These are phyloP conservation scores for Trametes hirsuta DNA, from an alignment of 1,284 basidiomycete genomes.

Conservation along the genomic window DNA sequence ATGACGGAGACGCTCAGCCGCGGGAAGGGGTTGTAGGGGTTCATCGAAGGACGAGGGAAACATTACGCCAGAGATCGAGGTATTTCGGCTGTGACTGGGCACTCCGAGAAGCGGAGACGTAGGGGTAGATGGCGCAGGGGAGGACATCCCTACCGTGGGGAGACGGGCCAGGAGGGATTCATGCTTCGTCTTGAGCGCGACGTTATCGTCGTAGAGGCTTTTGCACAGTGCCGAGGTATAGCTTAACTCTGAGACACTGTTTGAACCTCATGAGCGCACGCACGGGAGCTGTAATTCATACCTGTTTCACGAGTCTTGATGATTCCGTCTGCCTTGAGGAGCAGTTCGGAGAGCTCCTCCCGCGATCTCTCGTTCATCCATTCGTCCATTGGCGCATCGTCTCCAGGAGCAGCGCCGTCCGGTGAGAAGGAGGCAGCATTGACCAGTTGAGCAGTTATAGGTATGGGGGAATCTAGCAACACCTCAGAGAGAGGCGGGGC, in stretches of 20 bases:
- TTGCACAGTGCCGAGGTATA: conserved; percentile 70
- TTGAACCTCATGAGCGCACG: conserved; percentile 1
- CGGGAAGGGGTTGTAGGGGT: conserved; percentile 28
- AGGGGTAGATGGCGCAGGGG: conserved; percentile 28
- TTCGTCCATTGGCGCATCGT: conserved; percentile 36
- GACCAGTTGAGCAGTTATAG: conserved; percentile 36
- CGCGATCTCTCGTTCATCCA: conserved; percentile 67
- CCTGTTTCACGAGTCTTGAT: conserved; percentile 80
- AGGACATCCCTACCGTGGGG: conserved; percentile 41
- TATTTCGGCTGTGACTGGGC: conserved; percentile 26
- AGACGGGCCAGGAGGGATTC: conserved; percentile 66
- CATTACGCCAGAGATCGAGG: conserved; percentile 33
- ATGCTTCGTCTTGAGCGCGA: conserved; percentile 68
- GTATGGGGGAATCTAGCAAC: conserved; percentile 43
- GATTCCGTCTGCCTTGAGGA: conserved; percentile 69
- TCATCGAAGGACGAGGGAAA: conserved; percentile 41
- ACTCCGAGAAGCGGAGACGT: conserved; percentile 25
- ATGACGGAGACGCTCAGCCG: conserved; percentile 40
- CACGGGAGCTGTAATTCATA: conserved; percentile 37
- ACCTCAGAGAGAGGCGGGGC: conserved; percentile 37
- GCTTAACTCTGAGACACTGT: conserved; percentile 57
- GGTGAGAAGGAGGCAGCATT: conserved; percentile 19
- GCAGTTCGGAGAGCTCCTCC: conserved; percentile 69
- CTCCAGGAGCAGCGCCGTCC: conserved; percentile 20
- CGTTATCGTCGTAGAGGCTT: conserved; percentile 69